These are phyloP conservation scores for Elsinoe arachidis DNA, from an alignment of 2,329 filamentous ascomycete genomes.

Conservation along the genomic window DNA sequence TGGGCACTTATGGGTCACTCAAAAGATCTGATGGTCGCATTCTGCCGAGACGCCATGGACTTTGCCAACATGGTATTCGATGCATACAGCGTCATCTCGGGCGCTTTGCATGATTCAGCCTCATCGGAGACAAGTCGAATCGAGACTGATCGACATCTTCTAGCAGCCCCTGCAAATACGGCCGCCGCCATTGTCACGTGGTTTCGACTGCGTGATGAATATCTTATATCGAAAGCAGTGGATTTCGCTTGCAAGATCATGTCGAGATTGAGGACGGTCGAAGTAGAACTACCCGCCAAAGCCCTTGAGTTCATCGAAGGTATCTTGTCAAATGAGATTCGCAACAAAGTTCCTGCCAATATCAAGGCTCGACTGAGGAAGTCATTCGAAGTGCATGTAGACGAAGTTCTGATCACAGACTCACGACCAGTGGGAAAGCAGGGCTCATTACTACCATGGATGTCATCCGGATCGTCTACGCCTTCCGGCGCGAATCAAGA, in stretches of 20 bases:
- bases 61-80: conserved; percentile 79
- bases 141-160: conserved; percentile 44
- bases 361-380: conserved; percentile 75
- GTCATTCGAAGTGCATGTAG: conserved; percentile 48
- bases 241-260: conserved; percentile 78
- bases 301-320: conserved; percentile 56
- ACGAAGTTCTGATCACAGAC: conserved; percentile 21
- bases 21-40: conserved; percentile 75
- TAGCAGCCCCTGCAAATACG: conserved; percentile 56
- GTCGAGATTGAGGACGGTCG: conserved; percentile 66
- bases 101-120: conserved; percentile 48
- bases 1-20: conserved; percentile 70
- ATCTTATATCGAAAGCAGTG: conserved; percentile 73
- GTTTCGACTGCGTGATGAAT: conserved; percentile 81
- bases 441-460: conserved; percentile 33
- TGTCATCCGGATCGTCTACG: conserved; percentile 24
- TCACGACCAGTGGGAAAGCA: conserved; percentile 30
- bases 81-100: conserved; percentile 74
- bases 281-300: conserved; percentile 58
- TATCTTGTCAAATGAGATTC: conserved; percentile 55
- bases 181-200: conserved; percentile 70
- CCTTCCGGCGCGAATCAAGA: conserved; percentile 19
- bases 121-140: conserved; percentile 24
- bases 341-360: conserved; percentile 70
- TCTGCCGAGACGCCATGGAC: conserved; percentile 91